phyloP scores from a whole-genome alignment of 208 protist genomes.

The Acanthamoeba culbertsoni region DNA sequence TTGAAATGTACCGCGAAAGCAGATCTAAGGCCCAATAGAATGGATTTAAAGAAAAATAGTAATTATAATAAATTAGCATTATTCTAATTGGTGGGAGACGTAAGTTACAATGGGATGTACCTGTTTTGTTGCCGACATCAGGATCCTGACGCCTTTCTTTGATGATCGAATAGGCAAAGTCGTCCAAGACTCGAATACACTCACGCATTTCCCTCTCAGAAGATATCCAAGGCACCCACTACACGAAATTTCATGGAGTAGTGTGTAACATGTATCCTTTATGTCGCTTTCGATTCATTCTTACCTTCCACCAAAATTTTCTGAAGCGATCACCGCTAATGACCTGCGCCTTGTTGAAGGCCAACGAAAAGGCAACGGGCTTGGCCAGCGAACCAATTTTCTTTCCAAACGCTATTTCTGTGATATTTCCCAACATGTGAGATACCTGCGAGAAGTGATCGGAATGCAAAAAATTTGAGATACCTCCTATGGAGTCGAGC shows the following conservation, averaged over 20 bases:
- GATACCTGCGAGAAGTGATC: neutral
- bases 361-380: neutral
- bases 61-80: no score
- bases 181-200: neutral
- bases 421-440: neutral
- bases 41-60: no score
- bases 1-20: neutral
- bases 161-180: conserved; percentile 39
- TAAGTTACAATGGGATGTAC: no score
- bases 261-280: no score
- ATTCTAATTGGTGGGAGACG: neutral
- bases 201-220: neutral
- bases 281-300: no score
- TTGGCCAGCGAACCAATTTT: conserved; percentile 10
- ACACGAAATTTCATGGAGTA: neutral
- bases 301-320: conserved; percentile 41
- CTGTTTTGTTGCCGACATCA: neutral
- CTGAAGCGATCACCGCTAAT: neutral
- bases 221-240: neutral
- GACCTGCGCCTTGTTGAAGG: conserved; percentile 37
- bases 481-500: conserved; percentile 29
- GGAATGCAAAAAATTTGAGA: no score
- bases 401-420: conserved; percentile 56
- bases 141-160: neutral
- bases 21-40: neutral